These are phyloP conservation scores for Neurospora hispaniola DNA, from an alignment of 495 filamentous ascomycete genomes.

Conservation along the genomic window DNA sequence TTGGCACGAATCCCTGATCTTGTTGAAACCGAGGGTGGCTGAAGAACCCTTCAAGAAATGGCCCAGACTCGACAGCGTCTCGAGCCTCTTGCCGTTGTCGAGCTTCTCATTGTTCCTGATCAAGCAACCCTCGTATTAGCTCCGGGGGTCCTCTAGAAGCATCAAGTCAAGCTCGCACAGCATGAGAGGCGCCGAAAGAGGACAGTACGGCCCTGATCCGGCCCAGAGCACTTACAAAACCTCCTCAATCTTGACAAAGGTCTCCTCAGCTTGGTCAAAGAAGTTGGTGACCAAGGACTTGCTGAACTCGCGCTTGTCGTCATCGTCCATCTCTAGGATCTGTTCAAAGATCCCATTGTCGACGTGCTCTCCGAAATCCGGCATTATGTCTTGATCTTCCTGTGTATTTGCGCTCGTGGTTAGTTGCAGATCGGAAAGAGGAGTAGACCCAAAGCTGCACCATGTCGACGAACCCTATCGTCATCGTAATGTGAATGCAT, in stretches of 20 bases:
- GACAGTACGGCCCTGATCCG: not conserved
- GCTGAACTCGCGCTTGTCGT: slow-evolving; percentile 66
- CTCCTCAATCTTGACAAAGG: slow-evolving; percentile 76
- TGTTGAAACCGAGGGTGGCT: slow-evolving; percentile 83
- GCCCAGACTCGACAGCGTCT: slow-evolving; percentile 66
- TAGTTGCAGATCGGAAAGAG: slow-evolving; percentile 1
- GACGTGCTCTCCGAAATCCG: slow-evolving; percentile 55
- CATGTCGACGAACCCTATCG: slow-evolving; percentile 16
- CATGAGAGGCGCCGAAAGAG: not conserved
- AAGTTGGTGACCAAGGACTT: slow-evolving; percentile 82
- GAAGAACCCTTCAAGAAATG: slow-evolving; percentile 99
- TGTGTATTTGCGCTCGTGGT: slow-evolving; percentile 2
- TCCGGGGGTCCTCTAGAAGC: not conserved
- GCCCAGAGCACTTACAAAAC: slow-evolving; percentile 53
- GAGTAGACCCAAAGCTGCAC: not conserved
- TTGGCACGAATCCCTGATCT: slow-evolving; percentile 88
- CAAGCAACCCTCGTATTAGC: slow-evolving; percentile 8
- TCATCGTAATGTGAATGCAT: slow-evolving; percentile 2
- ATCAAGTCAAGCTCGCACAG: not conserved
- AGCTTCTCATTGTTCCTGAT: slow-evolving; percentile 39
- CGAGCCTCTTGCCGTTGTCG: slow-evolving; percentile 40
- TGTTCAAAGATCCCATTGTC: slow-evolving; percentile 78
- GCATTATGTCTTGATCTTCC: slow-evolving; percentile 21
- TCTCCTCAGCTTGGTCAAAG: slow-evolving; percentile 81
- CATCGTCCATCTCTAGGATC: slow-evolving; percentile 95